Base-by-base conservation (phyloP, 768 basidiomycete genomes). In the Naematelia encephala region DNA sequence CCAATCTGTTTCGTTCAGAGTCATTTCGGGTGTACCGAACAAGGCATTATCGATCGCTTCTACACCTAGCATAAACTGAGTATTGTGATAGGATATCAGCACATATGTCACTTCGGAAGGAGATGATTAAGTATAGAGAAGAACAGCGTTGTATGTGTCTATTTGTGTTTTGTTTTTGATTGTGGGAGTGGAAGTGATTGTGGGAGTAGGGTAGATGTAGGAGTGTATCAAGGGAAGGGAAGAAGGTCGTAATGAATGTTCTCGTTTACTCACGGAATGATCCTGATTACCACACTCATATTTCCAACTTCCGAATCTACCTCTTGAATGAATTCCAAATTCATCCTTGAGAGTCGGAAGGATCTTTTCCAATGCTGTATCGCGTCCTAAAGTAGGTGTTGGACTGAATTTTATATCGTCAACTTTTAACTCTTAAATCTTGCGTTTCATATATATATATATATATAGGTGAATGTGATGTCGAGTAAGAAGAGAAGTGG, bases 21-120 rank as follows among this genome's bases (percentile, higher is more conserved):
- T 73, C 71, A 73, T 70, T 54, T 73, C 71, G 5, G 64, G 68
- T 3, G 57, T 62, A 42, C 74, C 73, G 51, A 64, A 74, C 12
- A 77, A 42, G 5, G 76, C 66, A 29, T 63, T 65, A 56, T 79
- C 78, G 8, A 73, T 74, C 0, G 75, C 74, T 60, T 79, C 78
- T 12, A 79, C 78, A 11, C 78, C 78, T 23, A 78, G 58, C 76
- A 75, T 75, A 69, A 73, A 72, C 62, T 64, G 50, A 5, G n/a
- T 39, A 16, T 8, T 8, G 8, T 39, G 16, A 16, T 16, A 8
- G 34, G 34, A 8, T 8, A 39, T 39, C 34, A 16, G 16, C 8
- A 8, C 34, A 39, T 39, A 16, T 39, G 16, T 8, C 34, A 8
- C 34, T 39, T 39, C 8, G 34, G 34, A 14, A 16, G 34, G 34